Evolutionary conservation across 805 yeast species (phyloP).

Genomic region (Kuraishia hungarica): DNA sequence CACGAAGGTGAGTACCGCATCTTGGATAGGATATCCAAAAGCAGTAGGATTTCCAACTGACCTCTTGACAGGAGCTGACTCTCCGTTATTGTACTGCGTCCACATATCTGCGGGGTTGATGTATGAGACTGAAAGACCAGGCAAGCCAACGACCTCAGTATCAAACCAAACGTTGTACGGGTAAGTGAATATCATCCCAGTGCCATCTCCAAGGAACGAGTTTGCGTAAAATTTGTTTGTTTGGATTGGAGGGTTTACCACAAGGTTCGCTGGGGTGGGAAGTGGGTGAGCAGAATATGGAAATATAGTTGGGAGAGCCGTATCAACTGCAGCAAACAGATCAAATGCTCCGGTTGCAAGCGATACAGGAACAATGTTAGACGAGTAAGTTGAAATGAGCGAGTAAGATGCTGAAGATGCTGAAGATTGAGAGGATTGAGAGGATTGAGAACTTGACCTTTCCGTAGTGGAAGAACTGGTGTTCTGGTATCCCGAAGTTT

Average conservation of each 20-base stretch:
- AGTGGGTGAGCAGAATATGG: constrained; percentile 35
- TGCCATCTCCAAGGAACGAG: constrained; percentile 46
- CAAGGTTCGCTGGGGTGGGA: constrained; percentile 37
- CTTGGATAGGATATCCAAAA: constrained; percentile 45
- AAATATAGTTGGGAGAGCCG: constrained; percentile 37
- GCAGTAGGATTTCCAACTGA: constrained; percentile 30
- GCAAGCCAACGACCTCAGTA: constrained; percentile 21
- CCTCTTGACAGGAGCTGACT: not conserved
- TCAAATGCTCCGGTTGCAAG: constrained; percentile 18
- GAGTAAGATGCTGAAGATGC: not conserved
- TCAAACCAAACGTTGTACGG: constrained; percentile 56
- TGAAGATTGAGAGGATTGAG: no score
- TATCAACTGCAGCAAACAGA: constrained; percentile 41
- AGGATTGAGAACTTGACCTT: not conserved
- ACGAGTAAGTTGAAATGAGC: not conserved
- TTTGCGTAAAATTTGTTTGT: constrained; percentile 77
- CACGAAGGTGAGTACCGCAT: constrained; percentile 44
- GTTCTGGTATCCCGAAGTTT: not conserved
- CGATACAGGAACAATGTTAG: constrained; percentile 1
- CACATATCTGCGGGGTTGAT: constrained; percentile 42
- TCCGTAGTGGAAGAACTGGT: no score
- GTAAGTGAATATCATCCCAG: constrained; percentile 47
- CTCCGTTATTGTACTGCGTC: constrained; percentile 35
- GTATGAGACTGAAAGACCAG: constrained; percentile 50
- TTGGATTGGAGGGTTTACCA: constrained; percentile 39